Evolutionary conservation across 768 basidiomycete genomes (phyloP).

Genomic region (Boletellus ananiceps): DNA sequence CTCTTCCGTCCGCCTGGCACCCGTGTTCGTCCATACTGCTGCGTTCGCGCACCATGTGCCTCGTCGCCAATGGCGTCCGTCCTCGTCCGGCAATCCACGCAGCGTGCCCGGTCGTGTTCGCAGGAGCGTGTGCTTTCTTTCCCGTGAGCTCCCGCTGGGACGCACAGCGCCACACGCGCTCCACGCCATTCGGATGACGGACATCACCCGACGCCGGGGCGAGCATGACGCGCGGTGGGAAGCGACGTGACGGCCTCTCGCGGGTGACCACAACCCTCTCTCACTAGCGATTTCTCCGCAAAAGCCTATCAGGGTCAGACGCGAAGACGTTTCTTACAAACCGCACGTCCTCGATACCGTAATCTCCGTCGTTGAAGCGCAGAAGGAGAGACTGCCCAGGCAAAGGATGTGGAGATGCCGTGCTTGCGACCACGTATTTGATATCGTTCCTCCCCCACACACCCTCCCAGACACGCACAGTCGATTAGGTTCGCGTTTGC

Average conservation of each 20-base stretch:
- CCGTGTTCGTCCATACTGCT: constrained; percentile 22
- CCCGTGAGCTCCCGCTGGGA: too few relatives aligned
- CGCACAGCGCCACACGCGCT: not conserved
- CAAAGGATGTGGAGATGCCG: too few relatives aligned
- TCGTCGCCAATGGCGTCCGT: constrained; percentile 3
- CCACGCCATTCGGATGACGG: not conserved
- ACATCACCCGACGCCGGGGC: not conserved
- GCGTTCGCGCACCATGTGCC: not conserved
- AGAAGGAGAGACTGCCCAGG: too few relatives aligned
- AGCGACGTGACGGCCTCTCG: too few relatives aligned
- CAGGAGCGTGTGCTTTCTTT: constrained; percentile 20
- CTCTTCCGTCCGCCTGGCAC: constrained; percentile 16
- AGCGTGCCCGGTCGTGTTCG: constrained; percentile 7
- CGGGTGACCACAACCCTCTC: not conserved
- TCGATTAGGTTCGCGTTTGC: constrained; percentile 6
- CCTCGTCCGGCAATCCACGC: constrained; percentile 14
- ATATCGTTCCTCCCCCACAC: constrained; percentile 6
- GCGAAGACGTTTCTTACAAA: constrained; percentile 7
- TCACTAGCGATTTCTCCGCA: constrained; percentile 24
- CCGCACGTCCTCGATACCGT: constrained; percentile 27
- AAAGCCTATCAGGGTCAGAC: constrained; percentile 33
- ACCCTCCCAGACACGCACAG: too few relatives aligned
- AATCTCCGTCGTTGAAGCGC: constrained; percentile 30
- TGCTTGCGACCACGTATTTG: constrained; percentile 1
- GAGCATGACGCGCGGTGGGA: not conserved